These are phyloP conservation scores for Colletotrichum agaves DNA, from an alignment of 2,329 filamentous ascomycete species.

Conservation along the genomic window DNA sequence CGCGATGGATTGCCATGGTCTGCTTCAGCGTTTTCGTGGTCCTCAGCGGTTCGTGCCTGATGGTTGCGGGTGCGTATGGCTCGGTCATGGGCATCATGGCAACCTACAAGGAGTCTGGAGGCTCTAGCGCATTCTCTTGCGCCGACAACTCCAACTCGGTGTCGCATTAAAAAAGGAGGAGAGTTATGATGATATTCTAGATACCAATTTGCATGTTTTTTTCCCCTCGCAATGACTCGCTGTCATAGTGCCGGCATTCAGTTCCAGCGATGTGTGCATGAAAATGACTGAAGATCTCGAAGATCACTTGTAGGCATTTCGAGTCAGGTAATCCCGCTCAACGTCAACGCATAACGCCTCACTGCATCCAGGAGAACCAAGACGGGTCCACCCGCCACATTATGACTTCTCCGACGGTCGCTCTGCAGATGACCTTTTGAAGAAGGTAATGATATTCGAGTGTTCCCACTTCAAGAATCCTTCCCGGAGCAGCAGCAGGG, in stretches of 20 bases:
- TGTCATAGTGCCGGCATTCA: not conserved
- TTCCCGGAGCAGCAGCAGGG: no score
- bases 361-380: not conserved
- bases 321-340: not conserved
- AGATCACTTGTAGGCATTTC: not conserved
- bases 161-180: not conserved
- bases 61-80: slow-evolving; percentile 57
- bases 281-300: not conserved
- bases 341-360: not conserved
- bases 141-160: slow-evolving; percentile 53
- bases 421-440: not conserved
- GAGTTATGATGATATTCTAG: not conserved
- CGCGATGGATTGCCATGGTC: slow-evolving; percentile 37
- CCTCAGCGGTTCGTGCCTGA: slow-evolving; percentile 52
- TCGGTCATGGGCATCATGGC: slow-evolving; percentile 53
- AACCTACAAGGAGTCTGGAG: slow-evolving; percentile 47
- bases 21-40: slow-evolving; percentile 46
- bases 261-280: no score
- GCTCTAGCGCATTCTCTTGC: slow-evolving; percentile 54
- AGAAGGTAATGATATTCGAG: slow-evolving; percentile 4
- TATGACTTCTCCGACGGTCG: not conserved
- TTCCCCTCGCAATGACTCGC: not conserved
- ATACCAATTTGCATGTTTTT: slow-evolving; percentile 8
- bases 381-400: not conserved
- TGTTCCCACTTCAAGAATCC: not conserved